phyloP scores from a whole-genome alignment of 2,329 filamentous ascomycete genomes.

The Exophiala dermatitidis region DNA sequence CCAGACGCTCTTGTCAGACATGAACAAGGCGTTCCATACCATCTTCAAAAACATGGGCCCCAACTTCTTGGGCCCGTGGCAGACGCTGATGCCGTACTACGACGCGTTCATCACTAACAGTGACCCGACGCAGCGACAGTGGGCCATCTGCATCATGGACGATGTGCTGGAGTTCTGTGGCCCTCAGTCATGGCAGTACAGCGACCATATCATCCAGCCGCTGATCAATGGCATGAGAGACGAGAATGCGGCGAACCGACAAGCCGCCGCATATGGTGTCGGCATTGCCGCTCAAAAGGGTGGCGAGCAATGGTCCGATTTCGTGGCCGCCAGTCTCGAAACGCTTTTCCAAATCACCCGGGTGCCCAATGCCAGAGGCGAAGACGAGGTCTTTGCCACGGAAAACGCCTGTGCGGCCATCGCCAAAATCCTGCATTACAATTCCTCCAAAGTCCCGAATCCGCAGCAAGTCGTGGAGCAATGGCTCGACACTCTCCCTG shows the following conservation, averaged over 20 bases:
- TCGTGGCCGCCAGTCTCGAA: constrained; percentile 71
- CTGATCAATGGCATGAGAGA: constrained; percentile 82
- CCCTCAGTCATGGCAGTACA: constrained; percentile 77
- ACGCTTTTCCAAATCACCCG: constrained; percentile 78
- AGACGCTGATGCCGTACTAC: constrained; percentile 76
- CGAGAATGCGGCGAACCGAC: constrained; percentile 78
- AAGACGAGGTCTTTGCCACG: constrained; percentile 93
- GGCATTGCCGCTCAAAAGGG: constrained; percentile 92
- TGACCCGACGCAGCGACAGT: constrained; percentile 89
- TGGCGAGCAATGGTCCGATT: constrained; percentile 78
- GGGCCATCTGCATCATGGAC: constrained; percentile 98
- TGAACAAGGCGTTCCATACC: constrained; percentile 99
- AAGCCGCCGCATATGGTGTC: constrained; percentile 92
- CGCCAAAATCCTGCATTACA: constrained; percentile 93
- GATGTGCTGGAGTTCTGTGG: constrained; percentile 97
- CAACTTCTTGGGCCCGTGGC: constrained; percentile 80
- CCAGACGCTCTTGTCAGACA: constrained; percentile 90
- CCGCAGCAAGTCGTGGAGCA: constrained; percentile 67
- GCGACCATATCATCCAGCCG: constrained; percentile 76
- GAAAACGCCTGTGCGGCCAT: constrained; percentile 96
- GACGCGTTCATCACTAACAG: constrained; percentile 64
- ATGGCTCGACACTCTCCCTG: constrained; percentile 86
- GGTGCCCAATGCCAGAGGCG: constrained; percentile 71
- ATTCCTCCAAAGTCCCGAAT: constrained; percentile 67
- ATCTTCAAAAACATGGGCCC: constrained; percentile 95